Evolutionary conservation across 2,329 filamentous ascomycete species (phyloP).

Genomic region (Coccinonectria pachysandricola): DNA sequence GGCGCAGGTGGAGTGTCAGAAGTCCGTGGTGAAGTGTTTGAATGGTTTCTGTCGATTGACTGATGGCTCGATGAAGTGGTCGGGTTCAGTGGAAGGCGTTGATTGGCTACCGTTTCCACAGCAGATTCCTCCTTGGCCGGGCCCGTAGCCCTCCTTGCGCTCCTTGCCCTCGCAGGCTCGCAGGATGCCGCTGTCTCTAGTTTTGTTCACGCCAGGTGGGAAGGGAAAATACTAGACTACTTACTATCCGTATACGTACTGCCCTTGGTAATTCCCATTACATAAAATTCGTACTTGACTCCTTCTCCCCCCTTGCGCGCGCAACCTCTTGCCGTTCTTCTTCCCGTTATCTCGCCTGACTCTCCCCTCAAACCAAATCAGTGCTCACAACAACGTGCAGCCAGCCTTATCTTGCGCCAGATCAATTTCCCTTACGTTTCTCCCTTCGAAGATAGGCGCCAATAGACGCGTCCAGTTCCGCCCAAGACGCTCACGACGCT

Average conservation of each 20-base stretch:
- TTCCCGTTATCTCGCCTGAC: conserved; percentile 23
- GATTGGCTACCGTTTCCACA: no score
- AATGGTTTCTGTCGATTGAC: no score
- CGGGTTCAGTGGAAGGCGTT: no score
- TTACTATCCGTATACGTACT: conserved; percentile 4
- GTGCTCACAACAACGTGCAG: conserved; percentile 9
- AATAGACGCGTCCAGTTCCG: conserved; percentile 17
- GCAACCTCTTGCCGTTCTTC: conserved; percentile 9
- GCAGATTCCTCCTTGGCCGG: no score
- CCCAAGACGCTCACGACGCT: conserved; percentile 2
- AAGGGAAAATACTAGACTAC: conserved; percentile 6
- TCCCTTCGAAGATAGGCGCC: conserved; percentile 20
- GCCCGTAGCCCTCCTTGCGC: no score
- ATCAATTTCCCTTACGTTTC: conserved; percentile 24
- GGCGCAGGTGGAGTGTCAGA: no score
- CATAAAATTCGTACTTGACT: no score
- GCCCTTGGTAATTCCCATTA: conserved; percentile 26
- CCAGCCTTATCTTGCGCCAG: conserved; percentile 18
- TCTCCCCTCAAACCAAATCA: conserved; percentile 18
- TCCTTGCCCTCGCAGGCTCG: no score
- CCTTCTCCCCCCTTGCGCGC: conserved; percentile 21
- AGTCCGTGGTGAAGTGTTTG: no score
- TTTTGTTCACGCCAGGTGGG: no score
- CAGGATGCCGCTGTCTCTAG: no score
- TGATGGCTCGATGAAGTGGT: no score